phyloP scores from a whole-genome alignment of 139 green algal genomes.

The Medakamo hakoo region DNA sequence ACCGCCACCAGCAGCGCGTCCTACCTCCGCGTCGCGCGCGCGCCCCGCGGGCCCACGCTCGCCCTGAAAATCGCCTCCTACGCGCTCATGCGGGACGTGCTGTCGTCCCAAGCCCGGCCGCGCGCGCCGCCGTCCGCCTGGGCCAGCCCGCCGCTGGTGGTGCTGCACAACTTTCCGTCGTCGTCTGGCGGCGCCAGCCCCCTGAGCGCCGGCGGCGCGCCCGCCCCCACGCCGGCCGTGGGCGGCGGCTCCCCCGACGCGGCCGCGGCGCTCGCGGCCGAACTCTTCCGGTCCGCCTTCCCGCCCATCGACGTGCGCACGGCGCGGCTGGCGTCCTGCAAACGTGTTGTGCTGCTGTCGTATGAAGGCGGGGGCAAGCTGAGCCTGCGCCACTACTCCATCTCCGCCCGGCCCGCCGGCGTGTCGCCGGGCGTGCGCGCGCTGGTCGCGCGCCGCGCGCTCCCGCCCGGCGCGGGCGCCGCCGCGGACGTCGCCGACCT shows the following conservation, averaged over 20 bases:
- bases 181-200: conserved; percentile 8
- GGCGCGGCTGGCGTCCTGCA: conserved; percentile 48
- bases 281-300: conserved; percentile 88
- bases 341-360: conserved; percentile 68
- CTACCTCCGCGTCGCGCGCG: conserved; percentile 77
- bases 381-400: conserved; percentile 75
- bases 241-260: conserved; percentile 12
- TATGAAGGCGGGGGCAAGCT: conserved; percentile 47
- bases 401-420: conserved; percentile 23
- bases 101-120: conserved; percentile 37
- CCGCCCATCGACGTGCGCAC: conserved; percentile 85
- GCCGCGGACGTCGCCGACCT: conserved; percentile 77
- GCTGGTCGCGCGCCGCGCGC: conserved; percentile 38
- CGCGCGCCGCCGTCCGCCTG: conserved; percentile 28
- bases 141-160: conserved; percentile 60
- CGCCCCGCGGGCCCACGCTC: conserved; percentile 81
- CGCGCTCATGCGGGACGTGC: conserved; percentile 68
- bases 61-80: conserved; percentile 71
- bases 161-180: conserved; percentile 84
- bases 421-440: conserved; percentile 41
- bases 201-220: too few relatives aligned
- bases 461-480: conserved; percentile 54
- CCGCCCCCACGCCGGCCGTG: neutral
- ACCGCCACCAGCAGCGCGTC: conserved; percentile 58
- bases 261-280: conserved; percentile 59